Conservation (phyloP, 169 alveolate genomes). For the Plasmodium adleri region DNA sequence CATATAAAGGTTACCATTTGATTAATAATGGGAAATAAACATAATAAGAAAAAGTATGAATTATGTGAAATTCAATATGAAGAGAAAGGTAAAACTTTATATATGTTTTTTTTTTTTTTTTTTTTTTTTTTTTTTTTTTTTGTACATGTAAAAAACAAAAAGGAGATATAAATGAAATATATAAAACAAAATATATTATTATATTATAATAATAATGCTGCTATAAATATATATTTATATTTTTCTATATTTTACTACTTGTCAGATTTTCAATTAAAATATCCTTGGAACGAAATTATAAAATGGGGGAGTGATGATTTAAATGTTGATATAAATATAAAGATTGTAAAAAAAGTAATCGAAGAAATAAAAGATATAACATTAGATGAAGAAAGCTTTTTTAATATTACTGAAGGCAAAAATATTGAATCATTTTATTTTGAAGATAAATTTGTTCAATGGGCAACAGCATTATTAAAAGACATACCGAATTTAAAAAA, state of each 20-base stretch:
- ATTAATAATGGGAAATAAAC: slow-evolving; percentile 65
- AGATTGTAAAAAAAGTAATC: slow-evolving; percentile 21
- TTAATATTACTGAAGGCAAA: slow-evolving; percentile 38
- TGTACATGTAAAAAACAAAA: neutral
- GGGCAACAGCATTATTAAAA: slow-evolving; percentile 54
- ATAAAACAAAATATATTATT: no score
- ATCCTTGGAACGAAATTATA: slow-evolving; percentile 60
- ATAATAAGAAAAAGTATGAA: slow-evolving; percentile 39
- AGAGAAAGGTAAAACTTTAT: slow-evolving; percentile 7
- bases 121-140: neutral
- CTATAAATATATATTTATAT: neutral
- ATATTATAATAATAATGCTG: no score
- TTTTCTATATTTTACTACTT: neutral
- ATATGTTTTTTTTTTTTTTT: neutral
- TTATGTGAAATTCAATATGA: slow-evolving; percentile 70
- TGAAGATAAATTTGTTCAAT: slow-evolving; percentile 22
- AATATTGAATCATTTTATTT: slow-evolving; percentile 24
- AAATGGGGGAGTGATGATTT: slow-evolving; percentile 57
- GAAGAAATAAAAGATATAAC: slow-evolving; percentile 73
- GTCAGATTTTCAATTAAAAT: slow-evolving; percentile 42
- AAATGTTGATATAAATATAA: slow-evolving; percentile 25
- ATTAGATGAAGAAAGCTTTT: slow-evolving; percentile 43
- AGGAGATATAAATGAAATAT: no score
- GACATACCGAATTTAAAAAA: slow-evolving; percentile 32
- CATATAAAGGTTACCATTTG: slow-evolving; percentile 3